Evolutionary conservation across 345 rosid species (phyloP).

Genomic region (Laguncularia racemosa): DNA sequence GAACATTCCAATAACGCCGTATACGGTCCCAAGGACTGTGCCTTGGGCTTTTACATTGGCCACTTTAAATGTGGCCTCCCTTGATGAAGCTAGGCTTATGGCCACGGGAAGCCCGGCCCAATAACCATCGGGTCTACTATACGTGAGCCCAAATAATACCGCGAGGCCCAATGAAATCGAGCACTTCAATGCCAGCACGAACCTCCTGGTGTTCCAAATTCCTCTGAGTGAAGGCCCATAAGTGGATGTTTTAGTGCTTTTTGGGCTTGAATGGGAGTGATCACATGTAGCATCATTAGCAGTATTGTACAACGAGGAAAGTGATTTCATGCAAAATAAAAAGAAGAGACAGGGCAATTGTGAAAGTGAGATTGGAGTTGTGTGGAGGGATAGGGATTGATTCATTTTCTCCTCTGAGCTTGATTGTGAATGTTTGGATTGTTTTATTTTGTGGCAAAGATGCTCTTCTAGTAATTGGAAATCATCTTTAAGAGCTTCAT

Average conservation of each 20-base stretch:
- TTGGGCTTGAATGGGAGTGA: neutral
- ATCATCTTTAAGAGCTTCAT: slow-evolving; percentile 30
- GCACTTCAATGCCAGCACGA: slow-evolving; percentile 54
- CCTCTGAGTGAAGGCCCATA: slow-evolving; percentile 9
- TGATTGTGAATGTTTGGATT: slow-evolving; percentile 39
- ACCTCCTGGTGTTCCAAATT: slow-evolving; percentile 22
- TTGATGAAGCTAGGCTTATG: slow-evolving; percentile 44
- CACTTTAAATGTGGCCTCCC: slow-evolving; percentile 76
- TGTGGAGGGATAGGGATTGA: slow-evolving; percentile 39
- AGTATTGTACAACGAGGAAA: neutral
- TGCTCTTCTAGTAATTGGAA: slow-evolving; percentile 38
- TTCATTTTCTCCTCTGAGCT: slow-evolving; percentile 23
- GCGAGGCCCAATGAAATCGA: slow-evolving; percentile 68
- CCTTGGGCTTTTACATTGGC: slow-evolving; percentile 88
- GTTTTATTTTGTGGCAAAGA: slow-evolving; percentile 25
- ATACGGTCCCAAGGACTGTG: slow-evolving; percentile 80
- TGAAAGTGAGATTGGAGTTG: slow-evolving; percentile 33
- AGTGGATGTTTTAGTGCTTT: too few species aligned
- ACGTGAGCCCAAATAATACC: slow-evolving; percentile 51
- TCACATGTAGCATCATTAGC: neutral
- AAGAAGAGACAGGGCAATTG: slow-evolving; percentile 68
- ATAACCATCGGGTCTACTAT: slow-evolving; percentile 58
- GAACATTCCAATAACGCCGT: slow-evolving; percentile 79
- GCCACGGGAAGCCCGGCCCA: slow-evolving; percentile 90
- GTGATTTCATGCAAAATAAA: slow-evolving; percentile 51